Evolutionary conservation across 1,139 yeast species (phyloP), one percentile per base, ranked within the genome.

Genomic region (Sugiyamaella xylanicola): DNA sequence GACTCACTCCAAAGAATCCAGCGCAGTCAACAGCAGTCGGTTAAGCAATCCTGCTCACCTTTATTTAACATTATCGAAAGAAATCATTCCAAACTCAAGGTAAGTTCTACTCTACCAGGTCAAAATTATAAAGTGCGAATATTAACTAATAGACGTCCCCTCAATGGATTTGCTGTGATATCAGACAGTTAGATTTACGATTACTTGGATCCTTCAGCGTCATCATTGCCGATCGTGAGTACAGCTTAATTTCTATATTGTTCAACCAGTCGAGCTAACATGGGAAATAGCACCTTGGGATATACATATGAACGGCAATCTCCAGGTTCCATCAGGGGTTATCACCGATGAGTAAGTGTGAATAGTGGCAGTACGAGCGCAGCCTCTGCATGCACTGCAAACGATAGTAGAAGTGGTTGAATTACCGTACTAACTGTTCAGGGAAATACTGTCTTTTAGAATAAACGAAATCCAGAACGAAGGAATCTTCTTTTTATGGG

Each of bases 91-190:
- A 49, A 41, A 20, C 25, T 29, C n/a, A 32, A 35, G 20, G 51
- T 48, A 21, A 39, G 51, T 48, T 8, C 2, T 15, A 27, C 9
- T 41, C 2, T 4, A 5, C 9, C 29, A 25, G 29, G 9, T 5
- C 5, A 25, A 25, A 5, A 25, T 36, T 13, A 7, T n/a, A n/a
- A n/a, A n/a, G n/a, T n/a, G n/a, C n/a, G n/a, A 36, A 7, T 36
- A 13, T 36, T 36, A 7, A 36, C 19, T 37, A 37, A 37, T 16
- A 50, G 53, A 36, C 29, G 29, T 90, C 92, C 0, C 77, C 92
- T 1, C 97, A 91, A 70, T 88, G 95, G 95, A 87, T 92, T 56
- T 82, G 82, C 57, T 88, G 96, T 68, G 96, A 92, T 70, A 84
- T 92, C 25, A 77, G 91, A 44, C 77, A 79, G 53, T 75, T 91